phyloP scores from a whole-genome alignment of 2,329 filamentous ascomycete genomes.

The Fusarium camptoceras region DNA sequence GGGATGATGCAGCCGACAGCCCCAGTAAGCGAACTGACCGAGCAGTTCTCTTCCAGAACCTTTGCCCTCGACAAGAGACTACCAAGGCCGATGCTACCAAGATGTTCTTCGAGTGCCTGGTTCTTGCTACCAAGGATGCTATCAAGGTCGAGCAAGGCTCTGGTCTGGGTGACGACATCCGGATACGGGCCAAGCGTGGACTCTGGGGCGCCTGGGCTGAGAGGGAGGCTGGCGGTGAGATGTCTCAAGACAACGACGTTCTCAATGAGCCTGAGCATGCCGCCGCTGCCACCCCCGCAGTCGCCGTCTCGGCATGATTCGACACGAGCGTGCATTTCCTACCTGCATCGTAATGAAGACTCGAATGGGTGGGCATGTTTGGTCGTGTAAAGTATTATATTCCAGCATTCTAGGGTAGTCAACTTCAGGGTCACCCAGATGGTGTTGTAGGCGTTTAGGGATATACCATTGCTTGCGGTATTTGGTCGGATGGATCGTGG shows the following conservation, averaged over 20 bases:
- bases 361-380: slow-evolving; percentile 42
- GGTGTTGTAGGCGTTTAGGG: slow-evolving; percentile 55
- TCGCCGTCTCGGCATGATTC: slow-evolving; percentile 55
- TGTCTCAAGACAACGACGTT: slow-evolving; percentile 61
- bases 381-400: slow-evolving; percentile 52
- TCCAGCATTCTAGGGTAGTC: slow-evolving; percentile 50
- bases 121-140: slow-evolving; percentile 96
- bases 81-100: slow-evolving; percentile 93
- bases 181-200: slow-evolving; percentile 90
- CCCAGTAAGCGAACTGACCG: slow-evolving; percentile 79
- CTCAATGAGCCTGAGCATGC: slow-evolving; percentile 52
- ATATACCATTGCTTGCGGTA: slow-evolving; percentile 54
- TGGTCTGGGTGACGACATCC: slow-evolving; percentile 81
- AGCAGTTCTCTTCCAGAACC: slow-evolving; percentile 88
- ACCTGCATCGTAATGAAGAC: slow-evolving; percentile 42
- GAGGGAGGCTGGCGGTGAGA: slow-evolving; percentile 73
- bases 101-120: slow-evolving; percentile 99
- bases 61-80: slow-evolving; percentile 84
- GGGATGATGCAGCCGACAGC: slow-evolving; percentile 74
- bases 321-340: slow-evolving; percentile 23
- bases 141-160: slow-evolving; percentile 93
- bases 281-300: slow-evolving; percentile 48
- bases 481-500: slow-evolving; percentile 36
- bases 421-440: slow-evolving; percentile 47
- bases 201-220: slow-evolving; percentile 98